Base-by-base conservation (phyloP, 2,329 filamentous ascomycete genomes). In the Fulvia fulva region DNA sequence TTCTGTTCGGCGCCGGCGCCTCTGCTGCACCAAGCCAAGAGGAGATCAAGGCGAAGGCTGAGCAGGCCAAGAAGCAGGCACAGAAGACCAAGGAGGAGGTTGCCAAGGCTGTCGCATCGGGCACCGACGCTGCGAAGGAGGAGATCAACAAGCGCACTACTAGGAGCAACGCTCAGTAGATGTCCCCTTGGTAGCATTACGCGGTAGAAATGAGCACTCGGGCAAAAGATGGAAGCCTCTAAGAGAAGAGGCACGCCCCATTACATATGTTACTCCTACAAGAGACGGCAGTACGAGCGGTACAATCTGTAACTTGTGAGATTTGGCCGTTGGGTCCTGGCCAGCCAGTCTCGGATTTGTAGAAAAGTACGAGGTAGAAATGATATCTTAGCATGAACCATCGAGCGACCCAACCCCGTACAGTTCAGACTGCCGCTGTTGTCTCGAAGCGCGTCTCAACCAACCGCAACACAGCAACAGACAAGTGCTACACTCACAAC, bases 51-150 rank as follows among this genome's bases (percentile, higher is more conserved):
- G 89, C 89, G 64, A 83, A 88, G 67, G 86, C 88, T n/a, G 80
- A 88, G 70, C 84, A 87, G 73, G 85, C 83, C 71, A 91, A 96
- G 86, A 86, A 89, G 77, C 81, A 84, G 53, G 89, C 86, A 16
- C 73, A 75, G 52, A 77, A 81, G 67, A 77, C 77, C 60, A 86
- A 90, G 83, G 85, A 83, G 68, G 87, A 93, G 81, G 86, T 84
- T 53, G 86, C 86, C 68, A 87, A 83, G 68, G 82, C 82, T 55
- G 79, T 82, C 59, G 78, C 80, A 61, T 81, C 80, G 57, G 82
- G 82, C 52, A 78, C 89, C 47, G 87, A 87, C 68, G 91, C 94
- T 81, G 87, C 84, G 66, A 90, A 95, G 85, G 77, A 80, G 54
- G 83, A 84, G 70, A 78, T 81, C 54, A 85, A 83, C 75, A 87